A percentile compares a stretch with the other conserved stretches of the same genome.
Evolutionary conservation across 75 land plant species (phyloP).

Genomic region (Chamaecyparis obtusa): DNA sequence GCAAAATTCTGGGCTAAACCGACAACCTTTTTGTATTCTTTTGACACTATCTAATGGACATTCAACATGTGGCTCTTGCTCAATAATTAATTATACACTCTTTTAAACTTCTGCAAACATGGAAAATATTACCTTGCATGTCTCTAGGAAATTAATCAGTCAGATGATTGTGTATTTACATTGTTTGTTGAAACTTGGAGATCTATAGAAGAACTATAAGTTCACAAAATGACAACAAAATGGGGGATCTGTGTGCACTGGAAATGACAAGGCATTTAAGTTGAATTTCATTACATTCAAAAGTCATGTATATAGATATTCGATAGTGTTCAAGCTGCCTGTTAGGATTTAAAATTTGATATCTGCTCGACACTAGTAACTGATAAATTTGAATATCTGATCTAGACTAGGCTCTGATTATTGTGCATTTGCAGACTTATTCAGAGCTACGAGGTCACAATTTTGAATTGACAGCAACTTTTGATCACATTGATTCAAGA

Average conservation of each 20-base stretch:
- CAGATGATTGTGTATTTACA: slow-evolving; percentile 1
- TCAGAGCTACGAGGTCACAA: slow-evolving; percentile 85
- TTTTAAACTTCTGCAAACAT: neutral
- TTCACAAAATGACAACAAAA: neutral
- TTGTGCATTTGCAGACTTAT: slow-evolving; percentile 67
- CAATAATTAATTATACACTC: neutral
- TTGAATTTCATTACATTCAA: neutral
- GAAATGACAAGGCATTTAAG: neutral
- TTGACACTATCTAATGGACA: neutral
- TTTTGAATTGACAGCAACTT: slow-evolving; percentile 74
- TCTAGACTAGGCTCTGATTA: neutral
- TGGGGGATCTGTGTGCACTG: neutral
- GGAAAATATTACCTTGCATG: neutral
- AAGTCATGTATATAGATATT: neutral
- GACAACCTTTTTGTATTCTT: neutral
- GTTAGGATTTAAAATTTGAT: neutral
- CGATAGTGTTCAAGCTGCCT: neutral
- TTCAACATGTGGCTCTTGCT: neutral
- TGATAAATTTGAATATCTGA: neutral
- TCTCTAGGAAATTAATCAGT: neutral
- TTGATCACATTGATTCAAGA: slow-evolving; percentile 58
- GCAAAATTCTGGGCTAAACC: neutral
- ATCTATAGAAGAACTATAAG: neutral
- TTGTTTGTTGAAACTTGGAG: neutral
- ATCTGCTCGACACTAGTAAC: neutral